Conservation (phyloP, 495 filamentous ascomycete genomes). For the Trichoderma parareesei region DNA sequence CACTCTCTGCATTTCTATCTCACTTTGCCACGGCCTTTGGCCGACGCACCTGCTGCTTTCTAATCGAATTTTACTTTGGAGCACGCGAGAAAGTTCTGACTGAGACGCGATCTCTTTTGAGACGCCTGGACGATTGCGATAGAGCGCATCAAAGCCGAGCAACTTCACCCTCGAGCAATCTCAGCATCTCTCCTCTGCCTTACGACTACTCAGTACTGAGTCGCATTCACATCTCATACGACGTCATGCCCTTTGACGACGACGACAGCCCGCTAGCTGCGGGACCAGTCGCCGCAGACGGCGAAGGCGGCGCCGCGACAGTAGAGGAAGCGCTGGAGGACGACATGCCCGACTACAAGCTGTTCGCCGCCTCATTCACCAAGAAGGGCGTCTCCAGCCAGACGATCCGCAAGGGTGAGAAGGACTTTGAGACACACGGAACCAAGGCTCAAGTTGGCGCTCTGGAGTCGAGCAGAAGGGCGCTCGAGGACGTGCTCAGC, state of each 20-base stretch:
- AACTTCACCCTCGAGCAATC: too few species aligned
- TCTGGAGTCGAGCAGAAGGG: constrained; percentile 71
- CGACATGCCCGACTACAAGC: constrained; percentile 72
- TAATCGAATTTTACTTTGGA: too few species aligned
- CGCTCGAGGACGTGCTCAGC: constrained; percentile 82
- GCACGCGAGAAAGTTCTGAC: too few species aligned
- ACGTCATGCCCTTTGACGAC: constrained; percentile 36
- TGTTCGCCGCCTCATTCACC: constrained; percentile 47
- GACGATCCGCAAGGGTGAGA: constrained; percentile 58
- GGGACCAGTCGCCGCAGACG: constrained; percentile 10
- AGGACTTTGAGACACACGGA: constrained; percentile 92
- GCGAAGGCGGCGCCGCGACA: constrained; percentile 19
- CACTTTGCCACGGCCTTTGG: too few species aligned
- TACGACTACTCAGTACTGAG: too few species aligned
- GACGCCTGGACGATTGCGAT: too few species aligned
- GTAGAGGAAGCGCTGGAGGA: constrained; percentile 55
- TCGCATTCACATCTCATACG: background rate
- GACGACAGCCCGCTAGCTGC: constrained; percentile 28
- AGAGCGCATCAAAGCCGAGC: too few species aligned
- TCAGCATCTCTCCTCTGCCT: too few species aligned
- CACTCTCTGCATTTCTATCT: too few species aligned
- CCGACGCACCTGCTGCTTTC: too few species aligned
- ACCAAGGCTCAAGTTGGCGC: constrained; percentile 68
- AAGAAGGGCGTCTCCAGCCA: constrained; percentile 34
- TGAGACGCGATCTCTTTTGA: too few species aligned